These are phyloP conservation scores for Pulveroboletus sp. DNA, from an alignment of 768 basidiomycete genomes.

Conservation along the genomic window DNA sequence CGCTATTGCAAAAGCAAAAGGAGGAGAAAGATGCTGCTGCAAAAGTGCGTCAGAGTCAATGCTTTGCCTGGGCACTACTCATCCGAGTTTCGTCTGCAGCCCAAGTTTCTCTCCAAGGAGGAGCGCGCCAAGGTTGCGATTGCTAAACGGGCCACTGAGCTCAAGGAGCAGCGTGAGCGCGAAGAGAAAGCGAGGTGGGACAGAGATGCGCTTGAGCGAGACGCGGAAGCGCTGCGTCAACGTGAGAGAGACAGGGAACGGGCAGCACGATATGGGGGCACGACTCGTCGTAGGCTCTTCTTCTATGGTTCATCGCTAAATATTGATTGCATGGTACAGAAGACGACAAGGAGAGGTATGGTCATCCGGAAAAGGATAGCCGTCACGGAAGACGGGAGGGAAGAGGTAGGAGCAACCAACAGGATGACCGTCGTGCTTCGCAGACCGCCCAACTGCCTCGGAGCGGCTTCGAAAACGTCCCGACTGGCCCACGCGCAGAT, in stretches of 20 bases:
- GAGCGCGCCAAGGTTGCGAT: slow-evolving; percentile 88
- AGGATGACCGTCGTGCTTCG: slow-evolving; percentile 34
- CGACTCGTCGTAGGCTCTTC: slow-evolving; percentile 26
- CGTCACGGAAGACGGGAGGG: slow-evolving; percentile 40
- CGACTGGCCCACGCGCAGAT: slow-evolving; percentile 81
- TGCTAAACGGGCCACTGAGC: slow-evolving; percentile 79
- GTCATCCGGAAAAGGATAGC: slow-evolving; percentile 46
- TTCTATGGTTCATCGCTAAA: background rate
- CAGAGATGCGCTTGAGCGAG: slow-evolving; percentile 67
- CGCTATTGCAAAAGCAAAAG: slow-evolving; percentile 79
- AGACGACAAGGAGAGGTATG: slow-evolving; percentile 45
- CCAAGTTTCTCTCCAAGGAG: slow-evolving; percentile 90
- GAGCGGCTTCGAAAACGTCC: slow-evolving; percentile 60
- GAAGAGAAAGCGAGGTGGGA: slow-evolving; percentile 59
- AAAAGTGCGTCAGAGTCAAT: slow-evolving; percentile 51
- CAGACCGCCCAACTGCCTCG: slow-evolving; percentile 33
- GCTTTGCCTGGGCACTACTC: background rate
- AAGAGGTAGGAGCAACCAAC: slow-evolving; percentile 33
- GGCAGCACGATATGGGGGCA: slow-evolving; percentile 37
- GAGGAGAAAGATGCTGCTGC: slow-evolving; percentile 85
- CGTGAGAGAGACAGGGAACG: slow-evolving; percentile 41
- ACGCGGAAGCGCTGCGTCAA: slow-evolving; percentile 63
- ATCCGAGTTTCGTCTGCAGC: slow-evolving; percentile 43
- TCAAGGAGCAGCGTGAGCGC: slow-evolving; percentile 62
- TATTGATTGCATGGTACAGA: slow-evolving; percentile 32